Evolutionary conservation across 2,329 filamentous ascomycete genomes (phyloP).

Genomic region (Penicillium psychrosexuale): DNA sequence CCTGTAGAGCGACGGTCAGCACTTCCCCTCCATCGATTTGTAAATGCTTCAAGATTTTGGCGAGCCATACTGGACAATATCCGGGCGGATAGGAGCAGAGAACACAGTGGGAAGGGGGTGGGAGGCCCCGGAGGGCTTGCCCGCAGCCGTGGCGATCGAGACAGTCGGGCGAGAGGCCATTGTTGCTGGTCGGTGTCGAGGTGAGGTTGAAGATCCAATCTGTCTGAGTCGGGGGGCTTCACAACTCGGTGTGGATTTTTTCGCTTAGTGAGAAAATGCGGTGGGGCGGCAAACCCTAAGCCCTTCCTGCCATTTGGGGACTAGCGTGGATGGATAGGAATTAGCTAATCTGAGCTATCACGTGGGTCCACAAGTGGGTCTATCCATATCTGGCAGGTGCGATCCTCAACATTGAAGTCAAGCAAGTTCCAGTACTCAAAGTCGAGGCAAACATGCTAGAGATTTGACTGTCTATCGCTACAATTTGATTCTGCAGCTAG

Average conservation of each 20-base stretch:
- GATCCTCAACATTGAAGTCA: neutral
- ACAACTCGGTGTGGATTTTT: slow-evolving; percentile 39
- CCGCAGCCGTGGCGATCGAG: slow-evolving; percentile 94
- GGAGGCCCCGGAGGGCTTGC: slow-evolving; percentile 82
- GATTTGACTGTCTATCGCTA: neutral
- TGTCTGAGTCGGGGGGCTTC: slow-evolving; percentile 27
- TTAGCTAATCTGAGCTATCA: slow-evolving; percentile 2
- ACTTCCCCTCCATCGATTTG: slow-evolving; percentile 17
- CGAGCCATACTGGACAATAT: slow-evolving; percentile 83
- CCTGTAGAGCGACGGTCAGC: slow-evolving; percentile 46
- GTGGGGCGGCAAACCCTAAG: slow-evolving; percentile 37
- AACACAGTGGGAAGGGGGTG: slow-evolving; percentile 96
- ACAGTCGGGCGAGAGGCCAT: slow-evolving; percentile 98
- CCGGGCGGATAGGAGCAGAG: slow-evolving; percentile 92
- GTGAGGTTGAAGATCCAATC: slow-evolving; percentile 39
- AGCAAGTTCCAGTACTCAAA: neutral
- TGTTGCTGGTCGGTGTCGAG: slow-evolving; percentile 49
- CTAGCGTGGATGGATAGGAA: neutral
- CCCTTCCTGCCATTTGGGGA: slow-evolving; percentile 26
- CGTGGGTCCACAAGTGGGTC: neutral
- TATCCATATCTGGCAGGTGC: neutral
- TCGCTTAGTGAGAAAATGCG: slow-evolving; percentile 38
- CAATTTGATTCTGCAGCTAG: neutral
- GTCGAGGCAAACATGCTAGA: neutral
- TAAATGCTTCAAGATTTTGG: slow-evolving; percentile 15